phyloP scores from a whole-genome alignment of 2,329 filamentous ascomycete species.

The Coniella lustricola region DNA sequence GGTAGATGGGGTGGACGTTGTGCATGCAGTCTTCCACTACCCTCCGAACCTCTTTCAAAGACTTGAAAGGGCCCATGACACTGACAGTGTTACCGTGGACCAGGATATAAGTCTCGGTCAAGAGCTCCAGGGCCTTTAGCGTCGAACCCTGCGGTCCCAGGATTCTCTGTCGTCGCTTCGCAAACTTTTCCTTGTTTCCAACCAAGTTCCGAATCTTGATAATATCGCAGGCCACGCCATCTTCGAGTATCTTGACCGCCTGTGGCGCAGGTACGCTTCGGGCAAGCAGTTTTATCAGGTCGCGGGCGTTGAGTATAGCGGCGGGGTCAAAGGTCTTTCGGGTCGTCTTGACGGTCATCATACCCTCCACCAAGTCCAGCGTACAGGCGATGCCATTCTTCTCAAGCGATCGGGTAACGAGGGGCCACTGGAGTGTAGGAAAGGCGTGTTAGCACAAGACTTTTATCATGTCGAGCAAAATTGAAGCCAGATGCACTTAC shows the following conservation, averaged over 20 bases:
- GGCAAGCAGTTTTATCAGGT: conserved; percentile 87
- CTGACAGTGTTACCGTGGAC: conserved; percentile 96
- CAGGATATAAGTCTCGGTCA: conserved; percentile 87
- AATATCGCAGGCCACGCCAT: conserved; percentile 85
- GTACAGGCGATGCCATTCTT: conserved; percentile 85
- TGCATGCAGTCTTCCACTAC: conserved; percentile 94
- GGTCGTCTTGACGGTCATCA: conserved; percentile 95
- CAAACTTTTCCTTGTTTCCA: conserved; percentile 88
- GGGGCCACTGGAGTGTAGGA: conserved; percentile 63
- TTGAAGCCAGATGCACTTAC: conserved; percentile 2
- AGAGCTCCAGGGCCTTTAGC: conserved; percentile 84
- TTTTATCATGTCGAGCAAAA: neutral
- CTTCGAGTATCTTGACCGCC: conserved; percentile 89
- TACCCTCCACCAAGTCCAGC: conserved; percentile 89
- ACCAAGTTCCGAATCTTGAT: conserved; percentile 92
- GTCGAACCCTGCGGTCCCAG: conserved; percentile 87
- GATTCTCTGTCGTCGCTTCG: conserved; percentile 89
- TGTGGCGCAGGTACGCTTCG: conserved; percentile 89
- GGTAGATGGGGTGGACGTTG: conserved; percentile 93
- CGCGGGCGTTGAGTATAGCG: conserved; percentile 85
- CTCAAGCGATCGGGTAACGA: conserved; percentile 80
- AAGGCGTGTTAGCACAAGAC: conserved; percentile 8
- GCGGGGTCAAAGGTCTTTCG: conserved; percentile 74
- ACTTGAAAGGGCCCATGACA: conserved; percentile 87
- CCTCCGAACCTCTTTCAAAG: conserved; percentile 82